Percentiles rank a stretch among this genome's conserved stretches.
Evolutionary conservation across 768 basidiomycete genomes (phyloP).

Genomic region (Podaxis rugospora): DNA sequence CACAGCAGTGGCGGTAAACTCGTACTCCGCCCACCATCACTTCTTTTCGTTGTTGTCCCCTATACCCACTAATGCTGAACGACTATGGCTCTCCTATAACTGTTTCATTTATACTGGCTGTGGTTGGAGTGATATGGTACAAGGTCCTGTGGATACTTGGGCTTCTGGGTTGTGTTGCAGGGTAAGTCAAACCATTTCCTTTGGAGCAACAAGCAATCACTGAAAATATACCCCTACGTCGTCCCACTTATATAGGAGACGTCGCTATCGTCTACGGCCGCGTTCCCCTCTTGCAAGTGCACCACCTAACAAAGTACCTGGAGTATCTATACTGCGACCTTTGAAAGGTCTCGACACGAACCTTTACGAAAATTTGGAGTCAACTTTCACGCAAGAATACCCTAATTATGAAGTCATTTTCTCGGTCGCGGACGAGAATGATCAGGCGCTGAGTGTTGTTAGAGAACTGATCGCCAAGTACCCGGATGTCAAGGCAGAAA

Average conservation of each 20-base stretch:
- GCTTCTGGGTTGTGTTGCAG: slow-evolving; percentile 61
- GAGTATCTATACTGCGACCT: slow-evolving; percentile 92
- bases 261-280: slow-evolving; percentile 66
- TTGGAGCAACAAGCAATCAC: not conserved
- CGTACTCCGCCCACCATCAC: not conserved
- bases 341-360: slow-evolving; percentile 94
- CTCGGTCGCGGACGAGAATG: slow-evolving; percentile 82
- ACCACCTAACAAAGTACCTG: slow-evolving; percentile 51
- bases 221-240: not conserved
- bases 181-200: slow-evolving; percentile 44
- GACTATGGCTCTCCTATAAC: slow-evolving; percentile 6
- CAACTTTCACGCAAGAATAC: slow-evolving; percentile 89
- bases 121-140: slow-evolving; percentile 59
- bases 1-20: not conserved
- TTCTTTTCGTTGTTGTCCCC: not conserved
- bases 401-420: slow-evolving; percentile 89
- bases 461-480: slow-evolving; percentile 74
- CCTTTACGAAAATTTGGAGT: slow-evolving; percentile 93
- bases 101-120: slow-evolving; percentile 18
- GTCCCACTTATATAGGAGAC: slow-evolving; percentile 44
- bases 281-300: slow-evolving; percentile 56
- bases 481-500: slow-evolving; percentile 62
- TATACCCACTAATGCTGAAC: slow-evolving; percentile 20
- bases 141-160: slow-evolving; percentile 57
- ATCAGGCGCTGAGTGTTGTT: slow-evolving; percentile 86